A percentile compares a stretch with the other conserved stretches of the same genome.
phyloP scores from a whole-genome alignment of 495 filamentous ascomycete species.

The Parathielavia appendiculata region DNA sequence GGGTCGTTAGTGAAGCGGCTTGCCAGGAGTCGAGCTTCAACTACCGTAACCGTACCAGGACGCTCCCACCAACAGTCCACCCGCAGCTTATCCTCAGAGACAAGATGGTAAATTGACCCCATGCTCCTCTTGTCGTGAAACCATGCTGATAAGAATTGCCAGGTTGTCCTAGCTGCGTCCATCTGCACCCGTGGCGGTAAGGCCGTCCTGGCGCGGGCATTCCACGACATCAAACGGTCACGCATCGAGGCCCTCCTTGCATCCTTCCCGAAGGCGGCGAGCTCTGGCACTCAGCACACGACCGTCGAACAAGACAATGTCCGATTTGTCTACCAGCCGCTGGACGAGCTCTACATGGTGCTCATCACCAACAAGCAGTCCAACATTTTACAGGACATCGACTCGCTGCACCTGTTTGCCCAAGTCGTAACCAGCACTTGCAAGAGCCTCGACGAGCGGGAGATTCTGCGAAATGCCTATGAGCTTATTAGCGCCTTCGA shows the following conservation, averaged over 20 bases:
- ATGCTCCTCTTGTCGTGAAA: not conserved
- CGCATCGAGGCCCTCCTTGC: conserved; percentile 94
- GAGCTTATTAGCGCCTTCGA: conserved; percentile 95
- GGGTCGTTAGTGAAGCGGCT: not conserved
- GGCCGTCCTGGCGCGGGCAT: conserved; percentile 92
- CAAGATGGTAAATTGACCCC: conserved; percentile 25
- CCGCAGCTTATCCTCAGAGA: not conserved
- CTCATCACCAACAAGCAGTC: conserved; percentile 99
- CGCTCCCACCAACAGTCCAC: not conserved
- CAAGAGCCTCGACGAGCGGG: conserved; percentile 90
- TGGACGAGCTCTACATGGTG: conserved; percentile 99
- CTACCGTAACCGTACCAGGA: not conserved
- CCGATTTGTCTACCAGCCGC: conserved; percentile 96
- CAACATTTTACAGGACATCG: conserved; percentile 98
- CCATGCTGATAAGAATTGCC: conserved; percentile 14
- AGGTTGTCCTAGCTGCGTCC: conserved; percentile 96
- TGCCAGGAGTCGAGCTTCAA: conserved; percentile 24
- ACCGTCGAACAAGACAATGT: conserved; percentile 99
- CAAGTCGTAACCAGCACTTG: conserved; percentile 95
- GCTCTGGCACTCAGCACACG: conserved; percentile 91
- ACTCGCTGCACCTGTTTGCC: conserved; percentile 93
- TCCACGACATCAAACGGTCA: conserved; percentile 91
- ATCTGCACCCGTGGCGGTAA: conserved; percentile 98
- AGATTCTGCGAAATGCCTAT: conserved; percentile 90
- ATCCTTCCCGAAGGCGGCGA: conserved; percentile 93